Conservation (phyloP, 768 basidiomycete species). For the Suillus lakei region DNA sequence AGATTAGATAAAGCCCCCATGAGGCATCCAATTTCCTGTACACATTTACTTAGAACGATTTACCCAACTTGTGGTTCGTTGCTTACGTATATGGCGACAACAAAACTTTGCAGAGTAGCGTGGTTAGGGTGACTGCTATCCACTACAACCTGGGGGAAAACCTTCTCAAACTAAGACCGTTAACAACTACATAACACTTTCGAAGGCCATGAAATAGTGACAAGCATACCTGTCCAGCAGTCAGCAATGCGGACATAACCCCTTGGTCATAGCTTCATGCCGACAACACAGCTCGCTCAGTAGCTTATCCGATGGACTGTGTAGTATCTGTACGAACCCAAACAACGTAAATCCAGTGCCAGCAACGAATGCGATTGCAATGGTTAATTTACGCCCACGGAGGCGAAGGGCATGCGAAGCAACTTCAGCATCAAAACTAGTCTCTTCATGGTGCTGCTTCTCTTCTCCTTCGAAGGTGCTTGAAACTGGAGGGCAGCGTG, state of each 20-base stretch:
- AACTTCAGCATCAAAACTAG: conserved; percentile 41
- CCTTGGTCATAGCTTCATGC: conserved; percentile 64
- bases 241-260: conserved; percentile 70
- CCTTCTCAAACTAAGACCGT: conserved; percentile 52
- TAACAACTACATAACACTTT: background rate
- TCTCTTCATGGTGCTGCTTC: conserved; percentile 18
- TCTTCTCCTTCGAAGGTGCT: conserved; percentile 4
- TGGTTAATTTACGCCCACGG: conserved; percentile 50
- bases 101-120: conserved; percentile 61
- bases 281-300: background rate
- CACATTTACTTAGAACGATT: background rate
- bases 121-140: conserved; percentile 42
- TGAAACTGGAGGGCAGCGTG: background rate
- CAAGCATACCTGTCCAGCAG: conserved; percentile 49
- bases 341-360: conserved; percentile 68
- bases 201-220: background rate
- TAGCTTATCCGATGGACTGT: too few species aligned
- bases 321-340: conserved; percentile 42
- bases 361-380: conserved; percentile 57
- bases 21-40: conserved; percentile 67
- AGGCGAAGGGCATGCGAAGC: conserved; percentile 36
- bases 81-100: conserved; percentile 62
- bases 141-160: conserved; percentile 59
- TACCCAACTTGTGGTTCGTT: background rate
- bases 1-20: conserved; percentile 66